Conservation (phyloP, 352 stramenopile species). For the Pythium brassicae region DNA sequence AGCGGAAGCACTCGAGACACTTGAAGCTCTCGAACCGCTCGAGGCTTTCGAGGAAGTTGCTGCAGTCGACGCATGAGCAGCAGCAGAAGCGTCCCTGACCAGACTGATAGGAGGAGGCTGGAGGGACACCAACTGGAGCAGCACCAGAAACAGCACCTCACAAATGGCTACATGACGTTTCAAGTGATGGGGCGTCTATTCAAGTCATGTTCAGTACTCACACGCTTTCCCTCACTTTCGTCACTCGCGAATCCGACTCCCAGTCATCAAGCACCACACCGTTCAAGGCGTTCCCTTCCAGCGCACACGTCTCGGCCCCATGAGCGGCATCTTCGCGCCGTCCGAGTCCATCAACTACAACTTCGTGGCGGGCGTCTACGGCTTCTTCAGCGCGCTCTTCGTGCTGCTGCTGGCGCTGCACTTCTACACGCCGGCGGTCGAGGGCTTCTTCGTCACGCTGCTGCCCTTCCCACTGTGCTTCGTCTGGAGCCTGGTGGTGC, state of each 20-base stretch:
- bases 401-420: constrained; percentile 55
- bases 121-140: too few species aligned
- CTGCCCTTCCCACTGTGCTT: constrained; percentile 80
- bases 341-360: constrained; percentile 88
- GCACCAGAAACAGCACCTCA: constrained; percentile 1
- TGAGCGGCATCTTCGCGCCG: constrained; percentile 47
- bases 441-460: constrained; percentile 85
- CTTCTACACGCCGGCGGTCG: constrained; percentile 55
- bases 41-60: too few species aligned
- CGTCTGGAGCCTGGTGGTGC: constrained; percentile 79
- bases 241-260: background rate
- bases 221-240: constrained; percentile 2
- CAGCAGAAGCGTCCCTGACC: too few species aligned
- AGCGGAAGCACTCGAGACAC: background rate
- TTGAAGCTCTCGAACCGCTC: too few species aligned
- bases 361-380: constrained; percentile 81
- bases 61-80: too few species aligned
- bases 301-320: background rate
- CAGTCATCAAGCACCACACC: background rate
- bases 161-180: too few species aligned
- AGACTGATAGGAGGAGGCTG: too few species aligned
- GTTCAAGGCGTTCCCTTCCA: constrained; percentile 5
- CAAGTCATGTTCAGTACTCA: background rate
- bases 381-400: constrained; percentile 54
- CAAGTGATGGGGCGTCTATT: background rate